Base-by-base conservation (phyloP, 306 rosid genomes). In the Sicyos edulis region DNA sequence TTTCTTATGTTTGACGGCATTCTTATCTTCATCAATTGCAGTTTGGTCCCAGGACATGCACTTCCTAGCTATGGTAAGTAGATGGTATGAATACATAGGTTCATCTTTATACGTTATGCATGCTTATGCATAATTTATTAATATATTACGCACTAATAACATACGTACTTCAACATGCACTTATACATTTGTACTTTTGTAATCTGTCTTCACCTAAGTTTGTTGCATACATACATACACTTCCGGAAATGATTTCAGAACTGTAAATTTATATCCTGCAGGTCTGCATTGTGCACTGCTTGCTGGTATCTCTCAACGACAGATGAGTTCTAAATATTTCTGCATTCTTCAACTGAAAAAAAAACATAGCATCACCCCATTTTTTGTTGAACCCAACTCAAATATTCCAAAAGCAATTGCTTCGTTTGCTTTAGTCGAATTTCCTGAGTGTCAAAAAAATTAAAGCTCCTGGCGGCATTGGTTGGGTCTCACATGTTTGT, bases 281-380 rank as follows among this genome's bases (percentile, higher is more conserved):
- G 98, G 98, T 53, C 81, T 93, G 77, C 96, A 93, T 75, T 93
- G 98, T 80, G 98, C 98, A 0, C 82, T 76, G 52, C 98, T 87
- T 77, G 97, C 97, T 37, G 98, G 98, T 92, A 87, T 21, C 47
- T 74, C 77, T 62, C 26, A 11, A 74, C 11, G 12, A 17, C 47
- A 24, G 60, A 70, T 20, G 50, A 53, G 75, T 52, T 54, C 7
- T 29, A 71, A 6, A 32, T 34, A 55, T 71, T 71, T 53, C 13
- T 54, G 17, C 71, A 10, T 52, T 70, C 26, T 32, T 71, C 50
- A 54, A 16, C 26, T 34, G 62, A 70, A 70, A 70, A 15, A 42
- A 42, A 42, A 67, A 49, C 47, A 2, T 47, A 47, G 52, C 52
- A 47, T 47, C 52, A 47, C 52, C 52, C 52, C 52, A 47, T 47